Percentiles rank a stretch among this genome's conserved stretches.
Evolutionary conservation across 75 land plant genomes (phyloP).

Genomic region (Chamaecyparis obtusa): DNA sequence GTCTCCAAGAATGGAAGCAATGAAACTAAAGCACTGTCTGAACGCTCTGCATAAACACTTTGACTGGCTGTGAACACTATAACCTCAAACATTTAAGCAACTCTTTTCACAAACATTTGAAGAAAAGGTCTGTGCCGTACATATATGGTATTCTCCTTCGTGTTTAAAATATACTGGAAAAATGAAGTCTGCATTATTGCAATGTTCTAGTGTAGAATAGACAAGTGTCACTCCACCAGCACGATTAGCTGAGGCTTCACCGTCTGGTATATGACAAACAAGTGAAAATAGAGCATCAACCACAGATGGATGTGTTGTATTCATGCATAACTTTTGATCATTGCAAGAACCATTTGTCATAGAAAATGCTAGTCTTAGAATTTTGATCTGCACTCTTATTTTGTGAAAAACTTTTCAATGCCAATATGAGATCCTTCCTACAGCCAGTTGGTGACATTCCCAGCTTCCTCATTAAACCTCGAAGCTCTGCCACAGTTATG

Average conservation of each 20-base stretch:
- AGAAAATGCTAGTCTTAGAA: neutral
- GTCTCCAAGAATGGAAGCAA: conserved; percentile 82
- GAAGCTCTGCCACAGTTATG: too few species aligned
- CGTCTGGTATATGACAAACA: conserved; percentile 2
- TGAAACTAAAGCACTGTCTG: conserved; percentile 50
- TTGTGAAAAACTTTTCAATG: too few species aligned
- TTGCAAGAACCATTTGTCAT: neutral
- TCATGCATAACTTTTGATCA: conserved; percentile 10
- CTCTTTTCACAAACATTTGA: conserved; percentile 69
- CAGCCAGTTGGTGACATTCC: too few species aligned
- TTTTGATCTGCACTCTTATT: too few species aligned
- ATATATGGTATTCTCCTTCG: conserved; percentile 65
- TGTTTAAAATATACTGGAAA: conserved; percentile 4
- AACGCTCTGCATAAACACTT: conserved; percentile 78
- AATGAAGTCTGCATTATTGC: too few species aligned
- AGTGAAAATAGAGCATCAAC: neutral
- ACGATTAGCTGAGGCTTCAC: neutral
- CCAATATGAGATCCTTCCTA: too few species aligned
- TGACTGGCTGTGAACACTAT: conserved; percentile 89
- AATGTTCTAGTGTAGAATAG: too few species aligned
- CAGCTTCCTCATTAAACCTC: too few species aligned
- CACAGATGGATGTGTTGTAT: neutral
- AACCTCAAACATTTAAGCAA: conserved; percentile 69
- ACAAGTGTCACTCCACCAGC: neutral
- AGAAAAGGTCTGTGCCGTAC: conserved; percentile 78